Conservation (phyloP, 1,139 yeast genomes). For the Magnusiomyces suaveolens region DNA sequence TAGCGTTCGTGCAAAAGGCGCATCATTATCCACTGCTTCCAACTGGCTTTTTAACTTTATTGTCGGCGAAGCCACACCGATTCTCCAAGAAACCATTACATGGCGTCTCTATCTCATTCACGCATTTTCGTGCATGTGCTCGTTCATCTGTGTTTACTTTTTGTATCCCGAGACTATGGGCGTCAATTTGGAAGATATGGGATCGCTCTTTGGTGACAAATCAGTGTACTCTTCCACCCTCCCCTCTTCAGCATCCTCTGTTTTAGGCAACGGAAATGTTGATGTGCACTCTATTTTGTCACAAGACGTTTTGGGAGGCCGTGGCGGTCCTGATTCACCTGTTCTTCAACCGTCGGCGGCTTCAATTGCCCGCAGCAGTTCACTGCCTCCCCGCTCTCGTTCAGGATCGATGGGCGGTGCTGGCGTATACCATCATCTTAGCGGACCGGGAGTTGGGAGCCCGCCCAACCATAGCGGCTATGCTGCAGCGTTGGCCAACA, state of each 20-base stretch:
- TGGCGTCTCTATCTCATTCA: conserved; percentile 82
- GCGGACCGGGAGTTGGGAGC: background rate
- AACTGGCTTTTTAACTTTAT: conserved; percentile 92
- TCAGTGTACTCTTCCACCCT: conserved; percentile 31
- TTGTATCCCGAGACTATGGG: conserved; percentile 89
- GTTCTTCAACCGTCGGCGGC: conserved; percentile 25
- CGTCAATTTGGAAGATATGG: conserved; percentile 81
- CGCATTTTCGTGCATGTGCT: conserved; percentile 62
- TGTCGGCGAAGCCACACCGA: conserved; percentile 87
- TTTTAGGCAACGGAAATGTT: conserved; percentile 18
- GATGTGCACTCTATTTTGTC: conserved; percentile 19
- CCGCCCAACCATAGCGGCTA: background rate
- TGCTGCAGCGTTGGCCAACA: background rate
- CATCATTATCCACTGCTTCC: conserved; percentile 82
- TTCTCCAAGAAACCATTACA: conserved; percentile 61
- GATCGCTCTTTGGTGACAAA: conserved; percentile 62
- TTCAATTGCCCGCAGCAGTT: conserved; percentile 20
- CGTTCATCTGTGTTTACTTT: conserved; percentile 57
- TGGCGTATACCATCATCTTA: background rate
- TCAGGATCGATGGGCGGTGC: background rate
- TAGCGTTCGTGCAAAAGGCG: conserved; percentile 83
- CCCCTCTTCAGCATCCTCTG: conserved; percentile 12
- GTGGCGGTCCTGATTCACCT: conserved; percentile 17
- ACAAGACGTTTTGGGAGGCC: conserved; percentile 6
- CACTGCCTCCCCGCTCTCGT: background rate